phyloP scores from a whole-genome alignment of 352 stramenopile species.

The Phytophthora cactorum region DNA sequence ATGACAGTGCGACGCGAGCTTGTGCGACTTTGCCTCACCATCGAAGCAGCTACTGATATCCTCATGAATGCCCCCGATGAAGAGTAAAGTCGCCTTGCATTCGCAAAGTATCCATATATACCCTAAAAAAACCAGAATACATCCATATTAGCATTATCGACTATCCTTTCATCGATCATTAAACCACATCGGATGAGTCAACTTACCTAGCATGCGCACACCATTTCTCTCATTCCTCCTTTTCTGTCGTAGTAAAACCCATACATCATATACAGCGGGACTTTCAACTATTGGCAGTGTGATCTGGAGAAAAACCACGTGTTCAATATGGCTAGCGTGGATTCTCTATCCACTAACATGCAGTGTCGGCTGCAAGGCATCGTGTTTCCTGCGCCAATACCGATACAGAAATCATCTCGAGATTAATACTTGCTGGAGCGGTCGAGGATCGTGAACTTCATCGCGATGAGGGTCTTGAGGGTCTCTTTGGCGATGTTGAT shows the following conservation, averaged over 20 bases:
- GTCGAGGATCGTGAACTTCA: conserved; percentile 87
- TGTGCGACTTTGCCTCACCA: conserved; percentile 79
- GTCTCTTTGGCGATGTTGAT: conserved; percentile 89
- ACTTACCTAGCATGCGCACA: too few species aligned
- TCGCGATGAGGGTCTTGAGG: conserved; percentile 87
- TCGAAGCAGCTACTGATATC: conserved; percentile 79
- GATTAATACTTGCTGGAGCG: conserved; percentile 63
- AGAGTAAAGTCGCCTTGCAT: conserved; percentile 25
- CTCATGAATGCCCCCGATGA: conserved; percentile 42
- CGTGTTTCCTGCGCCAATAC: conserved; percentile 6
- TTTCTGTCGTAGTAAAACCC: too few species aligned
- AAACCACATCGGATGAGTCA: too few species aligned
- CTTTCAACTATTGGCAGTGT: too few species aligned
- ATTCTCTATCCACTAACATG: conserved; percentile 4
- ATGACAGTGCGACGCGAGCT: conserved; percentile 82
- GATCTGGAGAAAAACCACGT: conserved; percentile 15
- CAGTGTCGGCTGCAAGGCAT: conserved; percentile 9
- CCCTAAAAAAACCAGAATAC: neutral
- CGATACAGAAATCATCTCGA: conserved; percentile 9
- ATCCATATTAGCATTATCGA: conserved; percentile 2
- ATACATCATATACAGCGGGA: too few species aligned
- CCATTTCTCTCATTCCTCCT: too few species aligned
- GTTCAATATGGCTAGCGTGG: conserved; percentile 18
- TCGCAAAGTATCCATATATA: conserved; percentile 3
- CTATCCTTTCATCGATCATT: too few species aligned